Evolutionary conservation across 805 yeast species (phyloP), one percentile per base, ranked within the genome.

Genomic region (Candida ficus): DNA sequence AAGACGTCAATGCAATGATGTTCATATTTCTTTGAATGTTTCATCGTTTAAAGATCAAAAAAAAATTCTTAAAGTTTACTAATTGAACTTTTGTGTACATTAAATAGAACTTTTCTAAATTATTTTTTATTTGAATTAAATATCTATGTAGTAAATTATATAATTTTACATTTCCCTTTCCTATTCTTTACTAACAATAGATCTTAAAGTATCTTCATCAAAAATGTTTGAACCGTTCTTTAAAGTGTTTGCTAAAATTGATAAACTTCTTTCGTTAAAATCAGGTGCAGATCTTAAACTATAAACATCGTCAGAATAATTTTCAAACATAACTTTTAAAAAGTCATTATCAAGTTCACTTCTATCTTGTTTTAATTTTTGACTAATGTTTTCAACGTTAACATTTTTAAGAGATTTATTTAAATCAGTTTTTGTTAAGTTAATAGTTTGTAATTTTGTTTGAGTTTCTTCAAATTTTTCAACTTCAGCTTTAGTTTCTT

Each of bases 211-310:
- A 7, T 46, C 50, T 26, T 41, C 44, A 39, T 44, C 48, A 39
- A 46, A 46, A 14, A 46, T 46, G 18, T 44, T 44, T 17, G 37
- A 25, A 6, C 50, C 46, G 13, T 29, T 37, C 22, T 41, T 41
- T 8, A 52, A 38, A 46, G 54, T 42, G 48, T 40, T 9, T 49
- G 53, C 41, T 43, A 50, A 11, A 52, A 56, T 35, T 50, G 43
- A 22, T 47, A 82, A 64, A 21, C 85, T 78, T 49, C 72, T 74
- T 13, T 33, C 37, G 10, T 70, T 70, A 52, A 83, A 83, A 56
- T 82, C 88, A 9, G 80, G 81, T 27, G 79, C 76, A 40, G 68
- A 67, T 55, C 89, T 74, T 34, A 54, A 25, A 21, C 14, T 35
- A 30, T 32, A 45, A 20, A 55, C 43, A 32, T 53, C 56, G 34